Conservation (phyloP, 768 basidiomycete species). For the Paxillus involutus region DNA sequence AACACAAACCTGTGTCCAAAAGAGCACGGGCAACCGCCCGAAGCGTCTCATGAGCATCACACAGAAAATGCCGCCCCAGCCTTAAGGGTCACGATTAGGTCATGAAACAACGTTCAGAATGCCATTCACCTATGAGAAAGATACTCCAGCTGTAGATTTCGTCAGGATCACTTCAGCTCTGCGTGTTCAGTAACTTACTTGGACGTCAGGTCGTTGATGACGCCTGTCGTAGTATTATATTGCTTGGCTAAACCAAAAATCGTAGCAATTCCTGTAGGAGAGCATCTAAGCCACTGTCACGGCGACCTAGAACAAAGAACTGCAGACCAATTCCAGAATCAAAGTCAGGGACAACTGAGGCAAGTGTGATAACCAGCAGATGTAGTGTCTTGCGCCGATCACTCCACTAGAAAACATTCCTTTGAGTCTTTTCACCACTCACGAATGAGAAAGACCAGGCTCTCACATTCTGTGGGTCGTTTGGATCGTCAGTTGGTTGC, state of each 20-base stretch:
- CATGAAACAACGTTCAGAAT: not conserved
- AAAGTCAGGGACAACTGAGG: slow-evolving; percentile 56
- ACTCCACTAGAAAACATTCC: slow-evolving; percentile 39
- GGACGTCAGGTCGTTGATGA: slow-evolving; percentile 53
- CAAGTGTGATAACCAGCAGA: slow-evolving; percentile 48
- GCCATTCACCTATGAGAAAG: slow-evolving; percentile 39
- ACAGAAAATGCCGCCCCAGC: slow-evolving; percentile 31
- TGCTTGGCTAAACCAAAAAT: slow-evolving; percentile 47
- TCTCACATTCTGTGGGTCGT: slow-evolving; percentile 55
- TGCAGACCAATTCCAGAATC: slow-evolving; percentile 47
- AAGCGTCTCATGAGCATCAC: slow-evolving; percentile 31
- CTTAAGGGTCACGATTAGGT: slow-evolving; percentile 6
- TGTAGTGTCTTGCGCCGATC: slow-evolving; percentile 44
- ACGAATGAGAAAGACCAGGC: not conserved
- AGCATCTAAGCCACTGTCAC: not conserved
- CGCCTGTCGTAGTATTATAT: slow-evolving; percentile 44
- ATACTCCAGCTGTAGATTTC: slow-evolving; percentile 41
- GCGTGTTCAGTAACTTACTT: slow-evolving; percentile 22
- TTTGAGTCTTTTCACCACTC: not conserved
- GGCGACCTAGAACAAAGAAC: slow-evolving; percentile 2
- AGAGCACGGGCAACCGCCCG: slow-evolving; percentile 30
- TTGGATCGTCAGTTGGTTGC: slow-evolving; percentile 47
- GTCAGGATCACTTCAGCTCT: not conserved
- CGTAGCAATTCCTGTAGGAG: slow-evolving; percentile 43
- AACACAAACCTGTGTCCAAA: slow-evolving; percentile 25